Conservation (phyloP, 2,329 filamentous ascomycete genomes). For the Cladophialophora exuberans region DNA sequence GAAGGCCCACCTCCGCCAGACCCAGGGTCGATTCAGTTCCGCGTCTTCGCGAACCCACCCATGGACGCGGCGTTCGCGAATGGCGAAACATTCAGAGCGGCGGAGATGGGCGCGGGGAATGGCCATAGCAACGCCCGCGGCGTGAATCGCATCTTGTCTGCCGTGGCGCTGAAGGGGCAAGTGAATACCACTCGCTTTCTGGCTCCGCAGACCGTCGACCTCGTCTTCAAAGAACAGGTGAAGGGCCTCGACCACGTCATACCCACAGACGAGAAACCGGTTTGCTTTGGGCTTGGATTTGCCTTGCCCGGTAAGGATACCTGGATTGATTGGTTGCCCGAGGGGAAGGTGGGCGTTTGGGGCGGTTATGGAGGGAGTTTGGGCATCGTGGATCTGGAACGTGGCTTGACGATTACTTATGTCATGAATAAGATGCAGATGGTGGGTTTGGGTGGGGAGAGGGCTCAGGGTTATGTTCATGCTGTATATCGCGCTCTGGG, state of each 20-base stretch:
- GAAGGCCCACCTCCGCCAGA: slow-evolving; percentile 1
- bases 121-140: slow-evolving; percentile 51
- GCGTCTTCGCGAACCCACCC: slow-evolving; percentile 14
- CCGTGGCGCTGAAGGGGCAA: slow-evolving; percentile 20
- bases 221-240: slow-evolving; percentile 50
- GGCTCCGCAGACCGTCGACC: slow-evolving; percentile 37
- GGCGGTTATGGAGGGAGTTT: slow-evolving; percentile 32
- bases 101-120: slow-evolving; percentile 47
- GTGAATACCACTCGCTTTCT: slow-evolving; percentile 20
- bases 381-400: slow-evolving; percentile 28
- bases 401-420: slow-evolving; percentile 30
- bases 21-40: slow-evolving; percentile 6
- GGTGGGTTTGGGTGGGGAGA: slow-evolving; percentile 34
- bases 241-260: slow-evolving; percentile 46
- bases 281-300: slow-evolving; percentile 31
- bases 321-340: slow-evolving; percentile 16
- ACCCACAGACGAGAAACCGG: slow-evolving; percentile 11
- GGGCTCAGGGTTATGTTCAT: slow-evolving; percentile 36
- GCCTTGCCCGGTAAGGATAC: slow-evolving; percentile 25
- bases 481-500: slow-evolving; percentile 37
- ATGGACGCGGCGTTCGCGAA: slow-evolving; percentile 18
- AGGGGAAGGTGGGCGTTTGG: slow-evolving; percentile 33
- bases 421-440: slow-evolving; percentile 32
- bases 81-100: slow-evolving; percentile 7
- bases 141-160: slow-evolving; percentile 36